Base-by-base conservation (phyloP, 768 basidiomycete genomes). In the Russula olivacea region DNA sequence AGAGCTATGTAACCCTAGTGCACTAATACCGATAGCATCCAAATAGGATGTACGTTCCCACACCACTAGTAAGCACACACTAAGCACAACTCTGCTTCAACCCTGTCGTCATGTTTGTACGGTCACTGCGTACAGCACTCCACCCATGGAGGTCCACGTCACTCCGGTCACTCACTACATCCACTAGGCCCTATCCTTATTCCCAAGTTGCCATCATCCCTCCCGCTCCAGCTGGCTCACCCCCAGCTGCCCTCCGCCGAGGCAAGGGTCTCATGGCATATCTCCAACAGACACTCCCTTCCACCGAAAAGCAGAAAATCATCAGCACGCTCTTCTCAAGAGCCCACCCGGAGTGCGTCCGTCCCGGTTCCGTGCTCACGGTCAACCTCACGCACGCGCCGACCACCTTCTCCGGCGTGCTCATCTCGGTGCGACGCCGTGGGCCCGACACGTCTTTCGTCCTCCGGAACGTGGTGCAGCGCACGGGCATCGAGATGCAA, bases 401-500 rank as follows among this genome's bases (percentile, higher is more conserved):
- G 10, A 88, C 85, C 17, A 76, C 81, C 12, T 98, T 98, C 75
- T 90, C 92, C 7, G 96, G 96, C 40, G 89, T 98, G 52, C 79
- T 98, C 61, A 81, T 97, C 69, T 83, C 85, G 34, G 82, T 95
- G 67, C 84, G 91, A 56, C 82, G 91, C 69, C 83, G 89, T 40
- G 95, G 94, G 0, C 80, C 84, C 32, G 91, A 92, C 75, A 93
- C 92, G 30, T 88, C 86, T n/a, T 90, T 98, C 71, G 79, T 86
- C 58, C 76, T 98, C 56, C 83, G 96, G 66, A 98, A 98, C 75
- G 83, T 97, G 67, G 82, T 98, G 57, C 89, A 92, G 69, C 82
- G 93, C 66, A 92, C 89, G 14, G 95, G 94, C 15, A 88, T 97
- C 43, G 96, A 98, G 79, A 88, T 92, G 88, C 89, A 88, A 71